Percentiles rank a stretch among this genome's conserved stretches.
These are phyloP conservation scores for Fraxinus americana DNA, from an alignment of 257 asterid genomes.

Conservation along the genomic window DNA sequence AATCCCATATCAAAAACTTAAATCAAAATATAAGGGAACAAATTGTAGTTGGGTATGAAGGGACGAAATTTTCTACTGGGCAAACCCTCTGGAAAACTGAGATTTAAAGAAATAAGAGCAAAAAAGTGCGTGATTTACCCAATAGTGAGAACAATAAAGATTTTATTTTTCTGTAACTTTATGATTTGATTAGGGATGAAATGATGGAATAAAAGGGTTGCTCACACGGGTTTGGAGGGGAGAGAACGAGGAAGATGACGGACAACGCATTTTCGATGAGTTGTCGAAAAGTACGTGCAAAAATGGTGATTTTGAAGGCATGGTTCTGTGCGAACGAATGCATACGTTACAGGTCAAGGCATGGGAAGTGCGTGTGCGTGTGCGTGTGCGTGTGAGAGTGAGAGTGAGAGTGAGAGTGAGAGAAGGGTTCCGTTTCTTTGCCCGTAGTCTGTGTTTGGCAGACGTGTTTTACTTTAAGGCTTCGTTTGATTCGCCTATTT, in stretches of 20 bases:
- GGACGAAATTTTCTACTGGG: slow-evolving; percentile 24
- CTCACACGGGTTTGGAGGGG: not conserved
- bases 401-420: too few relatives aligned
- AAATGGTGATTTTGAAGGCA: slow-evolving; percentile 26
- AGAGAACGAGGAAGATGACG: slow-evolving; percentile 2
- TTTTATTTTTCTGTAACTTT: slow-evolving; percentile 6
- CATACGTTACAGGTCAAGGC: too few relatives aligned
- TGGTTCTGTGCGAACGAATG: too few relatives aligned
- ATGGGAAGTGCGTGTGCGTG: too few relatives aligned
- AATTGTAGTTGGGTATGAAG: slow-evolving; percentile 22
- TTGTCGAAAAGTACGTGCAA: not conserved
- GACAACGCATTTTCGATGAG: not conserved
- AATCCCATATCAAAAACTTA: not conserved
- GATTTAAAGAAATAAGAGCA: not conserved
- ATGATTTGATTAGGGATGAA: not conserved
- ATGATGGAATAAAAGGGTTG: too few relatives aligned
- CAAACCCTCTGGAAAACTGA: slow-evolving; percentile 24
- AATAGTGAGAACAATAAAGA: not conserved
- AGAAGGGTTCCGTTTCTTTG: too few relatives aligned
- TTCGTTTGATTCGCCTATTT: too few relatives aligned
- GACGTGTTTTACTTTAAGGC: too few relatives aligned
- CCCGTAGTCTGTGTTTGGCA: too few relatives aligned
- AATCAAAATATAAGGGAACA: slow-evolving; percentile 20
- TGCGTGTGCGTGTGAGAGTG: too few relatives aligned
- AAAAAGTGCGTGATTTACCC: slow-evolving; percentile 15